phyloP scores from a whole-genome alignment of 2,329 filamentous ascomycete species.

The Pseudocercospora fuligena region DNA sequence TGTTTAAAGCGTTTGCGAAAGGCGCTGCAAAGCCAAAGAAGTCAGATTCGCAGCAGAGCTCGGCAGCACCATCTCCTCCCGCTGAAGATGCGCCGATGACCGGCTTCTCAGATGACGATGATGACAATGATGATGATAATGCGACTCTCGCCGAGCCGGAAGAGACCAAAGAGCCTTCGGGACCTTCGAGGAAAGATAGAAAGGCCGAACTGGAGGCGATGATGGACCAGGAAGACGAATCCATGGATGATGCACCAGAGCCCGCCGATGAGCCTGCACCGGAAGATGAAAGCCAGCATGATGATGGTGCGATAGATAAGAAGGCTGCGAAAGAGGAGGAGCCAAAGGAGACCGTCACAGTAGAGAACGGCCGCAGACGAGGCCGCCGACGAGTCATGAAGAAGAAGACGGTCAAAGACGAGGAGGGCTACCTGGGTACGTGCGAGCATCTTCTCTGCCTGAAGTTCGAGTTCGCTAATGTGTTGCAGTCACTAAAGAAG shows the following conservation, averaged over 20 bases:
- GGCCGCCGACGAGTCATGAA: conserved; percentile 81
- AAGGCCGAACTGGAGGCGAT: conserved; percentile 71
- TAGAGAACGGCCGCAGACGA: conserved; percentile 69
- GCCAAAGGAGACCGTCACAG: conserved; percentile 53
- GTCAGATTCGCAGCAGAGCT: conserved; percentile 46
- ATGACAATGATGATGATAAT: conserved; percentile 45
- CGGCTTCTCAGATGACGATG: conserved; percentile 57
- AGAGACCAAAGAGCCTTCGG: conserved; percentile 27
- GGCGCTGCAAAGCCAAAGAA: conserved; percentile 57
- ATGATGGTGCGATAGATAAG: conserved; percentile 62
- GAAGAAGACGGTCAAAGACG: conserved; percentile 85
- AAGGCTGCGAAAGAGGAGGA: conserved; percentile 48
- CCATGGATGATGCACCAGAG: conserved; percentile 32
- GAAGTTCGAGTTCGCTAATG: conserved; percentile 23
- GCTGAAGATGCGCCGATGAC: conserved; percentile 39
- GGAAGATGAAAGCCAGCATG: conserved; percentile 43
- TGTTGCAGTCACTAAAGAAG: conserved; percentile 78
- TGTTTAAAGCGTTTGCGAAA: conserved; percentile 82
- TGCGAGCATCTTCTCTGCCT: neutral
- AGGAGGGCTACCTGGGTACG: conserved; percentile 86
- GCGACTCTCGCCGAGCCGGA: conserved; percentile 27
- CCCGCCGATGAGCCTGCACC: conserved; percentile 23
- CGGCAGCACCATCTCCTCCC: conserved; percentile 42
- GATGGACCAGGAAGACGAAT: conserved; percentile 68
- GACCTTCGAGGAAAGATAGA: conserved; percentile 62